These are phyloP conservation scores for Penicillium sp. DNA, from an alignment of 2,329 filamentous ascomycete species.

Conservation along the genomic window DNA sequence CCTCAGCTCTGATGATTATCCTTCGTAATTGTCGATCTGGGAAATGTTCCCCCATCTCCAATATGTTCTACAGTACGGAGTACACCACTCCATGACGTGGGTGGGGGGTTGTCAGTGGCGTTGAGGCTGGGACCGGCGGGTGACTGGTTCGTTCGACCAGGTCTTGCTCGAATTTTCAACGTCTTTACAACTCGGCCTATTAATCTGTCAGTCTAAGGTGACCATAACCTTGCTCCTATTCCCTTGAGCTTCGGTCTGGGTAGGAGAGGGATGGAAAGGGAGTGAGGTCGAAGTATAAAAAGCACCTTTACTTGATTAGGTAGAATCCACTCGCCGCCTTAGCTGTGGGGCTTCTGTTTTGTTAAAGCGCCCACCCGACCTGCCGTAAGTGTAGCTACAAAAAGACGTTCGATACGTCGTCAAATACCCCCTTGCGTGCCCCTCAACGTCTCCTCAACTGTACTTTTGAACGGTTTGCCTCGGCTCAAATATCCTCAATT, in stretches of 20 bases:
- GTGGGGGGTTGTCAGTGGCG: not conserved
- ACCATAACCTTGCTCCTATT: no score
- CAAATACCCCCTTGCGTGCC: not conserved
- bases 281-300: not conserved
- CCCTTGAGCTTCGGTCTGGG: not conserved
- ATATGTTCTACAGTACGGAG: not conserved
- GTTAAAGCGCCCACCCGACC: not conserved
- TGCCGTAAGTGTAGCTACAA: not conserved
- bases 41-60: not conserved
- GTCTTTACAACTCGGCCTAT: not conserved
- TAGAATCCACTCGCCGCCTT: not conserved
- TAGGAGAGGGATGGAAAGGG: not conserved
- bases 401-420: not conserved
- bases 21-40: not conserved
- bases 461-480: constrained; percentile 1
- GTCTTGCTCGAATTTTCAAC: not conserved
- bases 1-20: not conserved
- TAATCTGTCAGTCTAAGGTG: no score
- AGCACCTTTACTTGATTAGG: not conserved
- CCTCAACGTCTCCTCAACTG: not conserved
- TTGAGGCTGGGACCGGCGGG: not conserved
- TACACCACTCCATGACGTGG: not conserved
- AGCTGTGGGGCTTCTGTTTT: not conserved
- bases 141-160: not conserved
- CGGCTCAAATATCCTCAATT: not conserved